Evolutionary conservation across 305 asterid species (phyloP), one percentile per base, ranked within the genome.

Genomic region (Petunia hybrid): DNA sequence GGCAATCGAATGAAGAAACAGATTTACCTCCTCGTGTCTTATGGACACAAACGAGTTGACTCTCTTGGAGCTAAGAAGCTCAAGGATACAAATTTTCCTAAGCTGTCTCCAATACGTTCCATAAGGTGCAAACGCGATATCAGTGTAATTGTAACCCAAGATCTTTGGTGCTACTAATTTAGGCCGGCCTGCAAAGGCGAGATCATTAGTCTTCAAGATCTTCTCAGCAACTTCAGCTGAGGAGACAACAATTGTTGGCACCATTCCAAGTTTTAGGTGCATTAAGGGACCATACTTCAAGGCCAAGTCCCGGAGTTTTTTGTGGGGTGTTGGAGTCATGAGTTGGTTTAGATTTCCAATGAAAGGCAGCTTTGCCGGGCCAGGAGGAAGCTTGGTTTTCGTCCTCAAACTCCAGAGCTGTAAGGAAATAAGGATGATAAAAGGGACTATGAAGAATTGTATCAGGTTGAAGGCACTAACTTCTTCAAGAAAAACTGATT

Each of bases 221-320:
- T 87, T 85, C 0, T 82, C 82, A 3, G 92, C 95, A 40, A 46
- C 62, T 42, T 87, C 83, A 5, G 95, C 76, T 0, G 93, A 89
- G 0, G 95, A 91, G 14, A 91, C 84, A 5, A 91, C 82, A 14
- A 89, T 0, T 1, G 92, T 60, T 0, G 89, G 88, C 6, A 88
- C 82, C 13, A 80, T 82, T 0, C 95, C 95, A 0, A 91, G 88
- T 38, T 88, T 89, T 60, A 91, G 64, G 83, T 62, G 69, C 92
- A 91, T 87, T 83, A 89, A 84, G 42, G 81, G 88, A 61, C 93
- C 95, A 76, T 82, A 62, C 48, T 77, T 82, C 14, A 35, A 42
- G 57, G 85, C 70, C 38, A 66, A 46, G 8, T 65, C 63, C 43
- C 5, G 2, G 1, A 69, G 76, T 14, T n/a, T 56, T 0, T 62